Evolutionary conservation across 371 early-diverging fungal genomes (phyloP), one percentile per base, ranked within the genome.

Genomic region (Coemansia linderi): DNA sequence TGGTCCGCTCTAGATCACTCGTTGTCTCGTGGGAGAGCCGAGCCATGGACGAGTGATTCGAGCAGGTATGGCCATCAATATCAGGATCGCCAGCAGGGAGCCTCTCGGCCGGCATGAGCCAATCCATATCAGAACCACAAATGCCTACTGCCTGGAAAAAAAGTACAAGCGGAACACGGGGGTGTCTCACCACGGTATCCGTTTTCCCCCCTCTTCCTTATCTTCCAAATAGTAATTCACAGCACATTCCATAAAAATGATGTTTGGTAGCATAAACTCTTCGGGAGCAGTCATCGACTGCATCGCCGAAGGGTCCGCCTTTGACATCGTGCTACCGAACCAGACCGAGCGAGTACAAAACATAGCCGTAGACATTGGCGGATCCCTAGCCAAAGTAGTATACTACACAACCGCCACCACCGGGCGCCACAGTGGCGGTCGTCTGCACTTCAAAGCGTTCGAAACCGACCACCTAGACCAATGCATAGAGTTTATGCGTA

Each of bases 341-440:
- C 95, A 93, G 73, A 82, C 79, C 17, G 92, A 92, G 50, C 89
- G 90, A 68, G 91, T 94, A 38, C 85, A 92, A n/a, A 93, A 93
- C 69, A 91, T 96, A 50, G 95, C 96, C 19, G 90, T 96, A 54
- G 96, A 96, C 80, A 89, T 96, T 84, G 97, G 98, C 44, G 98
- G 98, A 46, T 93, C 95, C 33, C 82, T 97, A 10, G 94, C 95
- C 63, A 97, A 97, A 75, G 89, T 97, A 12, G 95, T 96, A 24
- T 97, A 95, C 80, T 92, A 92, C 39, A 86, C 89, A 4, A 52
- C 54, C 1, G 54, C 54, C 8, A 27, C 54, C 3, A 27, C 10
- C 1, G 54, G 50, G 13, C 50, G 50, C 19, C 19, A 50, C 4
- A 19, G 81, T 24, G 96, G 96, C 29, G 97, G 98, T 1, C 86